Percentiles rank a stretch among this genome's conserved stretches.
phyloP scores from a whole-genome alignment of 1,284 basidiomycete genomes.

The Papiliotrema nemorosa region DNA sequence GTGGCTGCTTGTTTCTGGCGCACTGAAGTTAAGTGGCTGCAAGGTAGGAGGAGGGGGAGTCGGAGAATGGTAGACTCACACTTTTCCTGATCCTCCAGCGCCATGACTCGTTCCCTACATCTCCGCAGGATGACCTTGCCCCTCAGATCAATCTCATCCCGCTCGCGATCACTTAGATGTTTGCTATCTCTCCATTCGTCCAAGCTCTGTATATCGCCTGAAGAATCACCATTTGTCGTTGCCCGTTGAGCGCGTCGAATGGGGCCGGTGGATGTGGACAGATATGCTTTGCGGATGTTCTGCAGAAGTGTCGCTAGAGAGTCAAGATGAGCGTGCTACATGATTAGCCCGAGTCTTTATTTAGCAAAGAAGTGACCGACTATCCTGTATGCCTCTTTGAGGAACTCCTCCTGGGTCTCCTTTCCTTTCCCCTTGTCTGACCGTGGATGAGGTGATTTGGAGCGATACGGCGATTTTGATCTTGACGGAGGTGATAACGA shows the following conservation, averaged over 20 bases:
- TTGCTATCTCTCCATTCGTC: constrained; percentile 47
- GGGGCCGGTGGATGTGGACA: constrained; percentile 34
- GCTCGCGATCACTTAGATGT: constrained; percentile 53
- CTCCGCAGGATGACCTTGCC: constrained; percentile 54
- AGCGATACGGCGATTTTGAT: constrained; percentile 15
- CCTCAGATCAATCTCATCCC: constrained; percentile 58
- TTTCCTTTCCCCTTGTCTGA: constrained; percentile 20
- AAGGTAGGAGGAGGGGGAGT: neutral
- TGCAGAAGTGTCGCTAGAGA: constrained; percentile 32
- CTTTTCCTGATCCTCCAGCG: constrained; percentile 53
- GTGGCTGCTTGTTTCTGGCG: constrained; percentile 24
- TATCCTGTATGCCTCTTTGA: constrained; percentile 48
- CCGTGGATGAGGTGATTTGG: constrained; percentile 4
- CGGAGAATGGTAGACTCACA: constrained; percentile 36
- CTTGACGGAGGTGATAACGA: constrained; percentile 4
- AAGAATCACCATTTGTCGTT: neutral
- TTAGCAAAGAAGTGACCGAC: constrained; percentile 21
- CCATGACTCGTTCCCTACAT: constrained; percentile 52
- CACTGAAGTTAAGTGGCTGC: constrained; percentile 10
- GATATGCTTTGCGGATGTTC: constrained; percentile 46
- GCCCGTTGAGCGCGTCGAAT: constrained; percentile 18
- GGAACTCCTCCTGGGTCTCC: constrained; percentile 37
- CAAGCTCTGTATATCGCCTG: constrained; percentile 16
- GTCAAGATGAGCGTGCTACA: constrained; percentile 41
- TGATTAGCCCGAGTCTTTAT: neutral